A percentile compares a stretch with the other conserved stretches of the same genome.
Evolutionary conservation across 805 yeast genomes (phyloP).

Genomic region (Saccharomycopsis fibuligera): DNA sequence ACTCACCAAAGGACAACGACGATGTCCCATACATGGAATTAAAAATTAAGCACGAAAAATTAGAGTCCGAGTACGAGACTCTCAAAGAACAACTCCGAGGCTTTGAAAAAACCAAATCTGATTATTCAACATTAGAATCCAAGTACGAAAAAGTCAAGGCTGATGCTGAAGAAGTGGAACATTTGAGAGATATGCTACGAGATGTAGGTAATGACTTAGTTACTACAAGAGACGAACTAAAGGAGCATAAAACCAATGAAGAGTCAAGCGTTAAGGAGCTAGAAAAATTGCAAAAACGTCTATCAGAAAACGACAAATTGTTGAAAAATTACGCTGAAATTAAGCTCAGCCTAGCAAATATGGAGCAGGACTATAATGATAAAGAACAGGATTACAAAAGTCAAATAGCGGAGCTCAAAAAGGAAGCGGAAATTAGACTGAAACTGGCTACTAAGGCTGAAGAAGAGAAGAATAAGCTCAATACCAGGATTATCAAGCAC

Average conservation of each 20-base stretch:
- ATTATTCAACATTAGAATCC: conserved; percentile 2
- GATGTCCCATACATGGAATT: conserved; percentile 5
- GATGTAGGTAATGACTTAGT: conserved; percentile 78
- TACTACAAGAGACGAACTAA: conserved; percentile 53
- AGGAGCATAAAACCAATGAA: conserved; percentile 25
- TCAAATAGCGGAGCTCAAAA: conserved; percentile 23
- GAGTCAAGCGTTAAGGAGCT: conserved; percentile 16
- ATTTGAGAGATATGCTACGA: conserved; percentile 66
- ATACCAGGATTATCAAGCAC: conserved; percentile 23
- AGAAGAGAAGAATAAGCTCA: conserved; percentile 25
- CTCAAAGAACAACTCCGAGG: too few species aligned
- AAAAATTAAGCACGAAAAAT: conserved; percentile 1
- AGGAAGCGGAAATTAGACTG: conserved; percentile 27
- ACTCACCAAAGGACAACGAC: background rate
- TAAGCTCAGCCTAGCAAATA: conserved; percentile 16
- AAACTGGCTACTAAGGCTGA: conserved; percentile 25
- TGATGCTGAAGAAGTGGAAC: conserved; percentile 59
- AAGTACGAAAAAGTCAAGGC: conserved; percentile 11
- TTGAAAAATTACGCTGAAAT: conserved; percentile 19
- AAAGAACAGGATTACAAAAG: conserved; percentile 18
- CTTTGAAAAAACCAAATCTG: conserved; percentile 7
- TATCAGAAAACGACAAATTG: conserved; percentile 19
- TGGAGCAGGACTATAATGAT: conserved; percentile 19
- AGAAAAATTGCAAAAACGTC: conserved; percentile 18
- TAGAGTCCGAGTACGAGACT: conserved; percentile 1